Base-by-base conservation (phyloP, 1,284 basidiomycete genomes). In the Laetiporus sulphureus region DNA sequence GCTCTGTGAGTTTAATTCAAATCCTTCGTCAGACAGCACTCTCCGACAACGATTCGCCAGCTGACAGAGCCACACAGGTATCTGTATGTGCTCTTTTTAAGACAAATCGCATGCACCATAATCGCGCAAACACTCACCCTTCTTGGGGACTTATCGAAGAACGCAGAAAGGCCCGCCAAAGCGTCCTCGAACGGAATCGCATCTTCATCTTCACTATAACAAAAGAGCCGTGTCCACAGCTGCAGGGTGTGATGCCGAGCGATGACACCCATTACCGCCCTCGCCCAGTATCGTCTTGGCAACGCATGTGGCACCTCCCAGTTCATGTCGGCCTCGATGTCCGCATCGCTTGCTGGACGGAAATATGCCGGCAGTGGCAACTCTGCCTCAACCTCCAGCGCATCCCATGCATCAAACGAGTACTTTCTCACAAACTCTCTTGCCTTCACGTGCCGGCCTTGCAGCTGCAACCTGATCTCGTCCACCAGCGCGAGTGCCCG, bases 271-370 rank as follows among this genome's bases (percentile, higher is more conserved):
- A 69, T 54, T 19, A 75, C 51, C 3, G 63, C 58, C 29, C 57
- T 57, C 3, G 76, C 75, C 79, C 79, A 82, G 54, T 69, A 79
- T 19, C 64, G 62, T n/a, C 68, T 61, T 5, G 75, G 71, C 18
- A 75, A 45, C 2, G 67, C 64, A 42, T 74, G 62, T 6, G 56
- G 52, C 5, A 54, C 52, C 3, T 58, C 48, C 3, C 45, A 31
- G 15, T 40, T 49, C 21, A 48, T 42, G 19, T 46, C 44, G 40
- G 44, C 52, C n/a, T 44, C 35, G 3, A 42, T 36, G 4, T 32
- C 25, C 11, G 47, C 38, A 32, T 49, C 48, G 12, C 39, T 20
- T 23, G 41, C 44, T 5, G 25, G 24, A 33, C 51, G 51, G 38
- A 68, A 64, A 20, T 50, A 51, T n/a, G 50, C 44, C 0, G 68